Base-by-base conservation (phyloP, 1,284 basidiomycete species). In the Sanghuangporus baumii region DNA sequence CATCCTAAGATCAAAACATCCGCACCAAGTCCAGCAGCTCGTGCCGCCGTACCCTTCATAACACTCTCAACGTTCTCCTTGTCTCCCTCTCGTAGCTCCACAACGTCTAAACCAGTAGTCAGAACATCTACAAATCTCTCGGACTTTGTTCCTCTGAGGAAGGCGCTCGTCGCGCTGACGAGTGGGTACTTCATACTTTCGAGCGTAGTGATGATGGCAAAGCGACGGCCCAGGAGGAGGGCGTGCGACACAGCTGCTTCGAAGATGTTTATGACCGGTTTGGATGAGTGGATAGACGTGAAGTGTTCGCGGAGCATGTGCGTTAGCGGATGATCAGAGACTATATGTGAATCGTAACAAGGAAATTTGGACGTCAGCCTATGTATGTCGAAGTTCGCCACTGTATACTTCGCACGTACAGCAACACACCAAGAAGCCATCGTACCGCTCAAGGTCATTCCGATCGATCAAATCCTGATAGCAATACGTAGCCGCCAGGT, bases 141-240 rank as follows among this genome's bases (percentile, higher is more conserved):
- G 18, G 60, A 61, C 34, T 57, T 61, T 18, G 16, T 12, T 7
- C 40, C 52, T 12, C 60, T 46, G 12, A 61, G 34, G 36, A 69
- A 66, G 50, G 67, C 67, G 47, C 67, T 60, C 8, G 77, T 71
- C 31, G 73, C 77, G 36, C 74, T 73, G 8, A 72, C 69, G 36
- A 83, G 71, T 18, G 79, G 70, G 4, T 70, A 69, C 62, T 79
- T 79, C 77, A 79, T 79, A 14, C 78, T 74, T 7, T 71, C 71
- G 5, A 78, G 79, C 0, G 81, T 82, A 4, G 79, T 79, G n/a
- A 83, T 75, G 61, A 83, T 78, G 1, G 78, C 81, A 58, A 79
- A 79, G 6, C 72, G 73, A 12, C 71, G 66, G 2, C 73, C 75
- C n/a, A 61, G 26, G 6, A 61, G 43, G 18, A 80, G 71, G 18